Conservation (phyloP, 192 early-diverging fungal genomes). For the Neocallimastix lanati region DNA sequence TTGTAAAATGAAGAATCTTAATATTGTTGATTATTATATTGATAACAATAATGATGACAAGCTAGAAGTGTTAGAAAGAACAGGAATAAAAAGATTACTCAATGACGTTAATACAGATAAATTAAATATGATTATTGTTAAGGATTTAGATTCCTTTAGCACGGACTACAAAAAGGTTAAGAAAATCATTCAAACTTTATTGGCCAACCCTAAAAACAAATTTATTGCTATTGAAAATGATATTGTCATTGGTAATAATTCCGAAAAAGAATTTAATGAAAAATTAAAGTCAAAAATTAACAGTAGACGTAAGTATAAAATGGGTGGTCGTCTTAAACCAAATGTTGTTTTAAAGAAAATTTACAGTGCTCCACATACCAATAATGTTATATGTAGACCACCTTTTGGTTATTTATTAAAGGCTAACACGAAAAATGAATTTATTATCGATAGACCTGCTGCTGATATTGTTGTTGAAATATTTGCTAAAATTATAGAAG, state of each 20-base stretch:
- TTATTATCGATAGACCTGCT: neutral
- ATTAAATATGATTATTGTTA: neutral
- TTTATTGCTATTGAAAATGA: neutral
- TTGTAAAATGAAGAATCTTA: neutral
- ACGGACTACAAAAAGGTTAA: neutral
- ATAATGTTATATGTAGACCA: neutral
- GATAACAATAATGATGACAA: neutral
- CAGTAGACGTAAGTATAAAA: neutral
- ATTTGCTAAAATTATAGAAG: neutral
- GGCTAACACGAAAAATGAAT: neutral
- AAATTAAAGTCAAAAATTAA: neutral
- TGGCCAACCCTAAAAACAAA: neutral
- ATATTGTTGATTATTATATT: neutral
- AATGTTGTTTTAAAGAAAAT: neutral
- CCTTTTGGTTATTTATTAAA: neutral
- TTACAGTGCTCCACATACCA: neutral
- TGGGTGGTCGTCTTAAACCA: neutral
- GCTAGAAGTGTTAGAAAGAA: neutral
- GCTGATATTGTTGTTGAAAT: neutral
- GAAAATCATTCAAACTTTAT: neutral
- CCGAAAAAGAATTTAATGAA: neutral
- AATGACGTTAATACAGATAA: neutral
- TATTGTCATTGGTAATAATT: neutral
- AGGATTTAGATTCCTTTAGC: neutral
- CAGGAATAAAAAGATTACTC: neutral